phyloP scores from a whole-genome alignment of 768 basidiomycete genomes.

The Daedalea quercina region DNA sequence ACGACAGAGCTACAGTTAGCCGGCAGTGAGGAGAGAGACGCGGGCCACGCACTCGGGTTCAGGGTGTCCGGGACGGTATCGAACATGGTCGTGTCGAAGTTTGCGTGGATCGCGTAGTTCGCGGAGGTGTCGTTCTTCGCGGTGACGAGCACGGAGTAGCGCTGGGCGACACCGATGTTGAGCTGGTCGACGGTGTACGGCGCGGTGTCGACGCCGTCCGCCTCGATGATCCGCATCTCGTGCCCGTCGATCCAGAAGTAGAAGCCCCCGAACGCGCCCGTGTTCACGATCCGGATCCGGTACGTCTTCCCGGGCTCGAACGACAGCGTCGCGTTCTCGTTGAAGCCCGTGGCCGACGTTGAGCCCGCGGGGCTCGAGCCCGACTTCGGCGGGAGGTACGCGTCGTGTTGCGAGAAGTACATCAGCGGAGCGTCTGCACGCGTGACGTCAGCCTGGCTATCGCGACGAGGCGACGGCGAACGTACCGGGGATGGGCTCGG shows the following conservation, averaged over 20 bases:
- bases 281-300: conserved; percentile 82
- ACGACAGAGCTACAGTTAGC: background rate
- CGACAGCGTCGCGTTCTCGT: conserved; percentile 77
- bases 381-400: conserved; percentile 58
- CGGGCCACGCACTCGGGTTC: conserved; percentile 54
- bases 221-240: conserved; percentile 79
- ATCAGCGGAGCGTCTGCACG: conserved; percentile 66
- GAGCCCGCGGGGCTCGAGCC: conserved; percentile 40
- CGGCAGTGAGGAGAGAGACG: background rate
- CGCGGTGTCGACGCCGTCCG: conserved; percentile 77
- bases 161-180: conserved; percentile 78
- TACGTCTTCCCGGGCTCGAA: conserved; percentile 90
- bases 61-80: conserved; percentile 69
- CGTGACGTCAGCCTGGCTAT: background rate
- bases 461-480: background rate
- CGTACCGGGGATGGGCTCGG: conserved; percentile 83
- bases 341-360: conserved; percentile 67
- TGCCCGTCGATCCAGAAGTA: conserved; percentile 90
- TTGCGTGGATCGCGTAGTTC: conserved; percentile 88
- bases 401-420: conserved; percentile 72
- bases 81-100: conserved; percentile 90
- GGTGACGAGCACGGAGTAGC: conserved; percentile 88
- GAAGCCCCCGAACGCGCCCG: conserved; percentile 65
- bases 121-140: conserved; percentile 74
- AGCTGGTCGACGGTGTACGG: conserved; percentile 68